phyloP scores from a whole-genome alignment of 805 yeast species.

The Jamesozyma spencerorum region DNA sequence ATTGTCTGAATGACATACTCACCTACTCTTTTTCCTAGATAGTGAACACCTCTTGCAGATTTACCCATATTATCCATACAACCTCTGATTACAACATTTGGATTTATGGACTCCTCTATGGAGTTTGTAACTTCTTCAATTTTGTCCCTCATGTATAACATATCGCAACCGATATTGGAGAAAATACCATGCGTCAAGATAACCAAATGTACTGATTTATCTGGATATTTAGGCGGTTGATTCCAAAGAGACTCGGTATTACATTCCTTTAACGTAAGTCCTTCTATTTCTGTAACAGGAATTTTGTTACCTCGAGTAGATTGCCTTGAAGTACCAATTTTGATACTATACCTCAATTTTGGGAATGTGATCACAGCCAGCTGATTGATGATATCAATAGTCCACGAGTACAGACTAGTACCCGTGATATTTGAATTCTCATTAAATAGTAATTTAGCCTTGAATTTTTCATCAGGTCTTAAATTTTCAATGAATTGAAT shows the following conservation, averaged over 20 bases:
- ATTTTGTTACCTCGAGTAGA: constrained; percentile 10
- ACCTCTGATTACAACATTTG: constrained; percentile 72
- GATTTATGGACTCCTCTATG: constrained; percentile 17
- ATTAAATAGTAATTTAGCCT: constrained; percentile 44
- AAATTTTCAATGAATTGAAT: constrained; percentile 43
- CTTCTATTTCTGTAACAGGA: constrained; percentile 3
- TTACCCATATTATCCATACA: constrained; percentile 75
- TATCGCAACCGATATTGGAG: constrained; percentile 82
- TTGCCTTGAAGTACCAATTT: constrained; percentile 40
- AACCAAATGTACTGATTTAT: constrained; percentile 68
- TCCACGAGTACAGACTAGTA: constrained; percentile 50
- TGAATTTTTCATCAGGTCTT: constrained; percentile 64
- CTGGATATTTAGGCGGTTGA: constrained; percentile 43
- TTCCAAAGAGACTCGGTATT: constrained; percentile 73
- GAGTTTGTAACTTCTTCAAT: constrained; percentile 39
- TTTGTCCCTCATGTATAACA: constrained; percentile 77
- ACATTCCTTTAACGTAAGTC: constrained; percentile 28
- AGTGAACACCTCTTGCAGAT: constrained; percentile 82
- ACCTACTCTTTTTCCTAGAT: constrained; percentile 73
- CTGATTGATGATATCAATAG: constrained; percentile 73
- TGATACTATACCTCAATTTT: constrained; percentile 56
- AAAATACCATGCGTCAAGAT: constrained; percentile 87
- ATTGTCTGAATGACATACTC: constrained; percentile 45
- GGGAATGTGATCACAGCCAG: constrained; percentile 63
- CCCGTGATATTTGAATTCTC: constrained; percentile 26